These are phyloP conservation scores for Lagenidium giganteum DNA, from an alignment of 352 stramenopile genomes.

Conservation along the genomic window DNA sequence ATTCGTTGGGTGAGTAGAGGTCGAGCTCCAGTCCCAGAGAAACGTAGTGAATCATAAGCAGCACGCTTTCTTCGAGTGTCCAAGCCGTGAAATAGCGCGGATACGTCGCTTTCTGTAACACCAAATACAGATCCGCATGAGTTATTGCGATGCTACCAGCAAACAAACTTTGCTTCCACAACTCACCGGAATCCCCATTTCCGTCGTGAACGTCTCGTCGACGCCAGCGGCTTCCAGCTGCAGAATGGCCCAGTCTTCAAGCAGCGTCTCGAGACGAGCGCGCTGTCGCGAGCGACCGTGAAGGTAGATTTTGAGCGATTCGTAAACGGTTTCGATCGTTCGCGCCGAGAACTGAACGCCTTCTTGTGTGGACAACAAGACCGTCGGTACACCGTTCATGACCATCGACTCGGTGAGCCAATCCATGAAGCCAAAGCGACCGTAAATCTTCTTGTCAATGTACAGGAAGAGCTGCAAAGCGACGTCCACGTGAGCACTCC, in stretches of 20 bases:
- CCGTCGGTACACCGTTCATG: conserved; percentile 70
- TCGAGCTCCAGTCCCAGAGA: conserved; percentile 71
- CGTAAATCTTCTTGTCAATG: conserved; percentile 83
- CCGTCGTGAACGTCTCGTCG: conserved; percentile 74
- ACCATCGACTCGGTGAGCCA: conserved; percentile 81
- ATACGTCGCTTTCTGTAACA: conserved; percentile 54
- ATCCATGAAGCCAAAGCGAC: conserved; percentile 79
- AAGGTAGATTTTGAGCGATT: conserved; percentile 77
- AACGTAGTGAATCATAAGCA: conserved; percentile 81
- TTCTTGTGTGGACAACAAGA: conserved; percentile 82
- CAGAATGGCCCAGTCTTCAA: conserved; percentile 77
- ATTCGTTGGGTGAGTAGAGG: conserved; percentile 67
- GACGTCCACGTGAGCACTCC: background rate
- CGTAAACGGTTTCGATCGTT: conserved; percentile 78
- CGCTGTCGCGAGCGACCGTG: conserved; percentile 81
- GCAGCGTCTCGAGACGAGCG: conserved; percentile 70
- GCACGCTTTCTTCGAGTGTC: conserved; percentile 66
- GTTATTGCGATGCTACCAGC: too few species aligned
- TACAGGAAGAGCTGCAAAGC: conserved; percentile 72
- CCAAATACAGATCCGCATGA: background rate
- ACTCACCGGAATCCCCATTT: conserved; percentile 80
- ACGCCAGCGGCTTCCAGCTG: conserved; percentile 64
- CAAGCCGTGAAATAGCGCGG: conserved; percentile 82
- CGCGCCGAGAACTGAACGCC: conserved; percentile 71
- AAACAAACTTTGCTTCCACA: background rate